Evolutionary conservation across 176 grass and related monocot genomes (phyloP).

Genomic region (Hordeum marinum): DNA sequence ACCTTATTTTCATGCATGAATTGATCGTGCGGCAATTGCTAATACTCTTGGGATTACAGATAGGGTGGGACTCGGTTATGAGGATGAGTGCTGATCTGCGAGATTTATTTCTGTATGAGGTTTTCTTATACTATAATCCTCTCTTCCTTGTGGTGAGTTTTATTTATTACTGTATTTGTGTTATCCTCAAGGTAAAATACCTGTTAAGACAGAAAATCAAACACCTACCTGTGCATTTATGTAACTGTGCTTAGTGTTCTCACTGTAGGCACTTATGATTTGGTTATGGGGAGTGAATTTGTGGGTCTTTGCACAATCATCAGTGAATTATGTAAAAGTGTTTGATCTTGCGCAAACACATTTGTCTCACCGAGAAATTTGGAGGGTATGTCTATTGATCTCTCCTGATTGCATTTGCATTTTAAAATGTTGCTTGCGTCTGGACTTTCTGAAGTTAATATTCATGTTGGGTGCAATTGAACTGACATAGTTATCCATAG

Average conservation of each 20-base stretch:
- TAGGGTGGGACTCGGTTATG: slow-evolving; percentile 94
- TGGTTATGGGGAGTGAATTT: slow-evolving; percentile 98
- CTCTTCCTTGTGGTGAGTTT: slow-evolving; percentile 89
- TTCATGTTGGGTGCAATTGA: neutral
- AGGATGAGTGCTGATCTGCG: slow-evolving; percentile 90
- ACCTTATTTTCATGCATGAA: neutral
- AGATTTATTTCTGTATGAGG: slow-evolving; percentile 93
- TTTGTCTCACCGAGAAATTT: slow-evolving; percentile 83
- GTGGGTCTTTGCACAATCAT: slow-evolving; percentile 93
- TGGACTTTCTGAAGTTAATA: neutral
- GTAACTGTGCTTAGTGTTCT: slow-evolving; percentile 24
- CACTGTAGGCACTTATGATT: slow-evolving; percentile 81
- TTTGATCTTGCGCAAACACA: slow-evolving; percentile 94
- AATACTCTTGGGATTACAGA: slow-evolving; percentile 41
- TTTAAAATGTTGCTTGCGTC: neutral
- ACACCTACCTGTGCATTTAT: neutral
- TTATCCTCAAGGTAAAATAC: neutral
- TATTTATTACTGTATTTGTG: neutral
- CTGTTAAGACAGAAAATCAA: slow-evolving; percentile 5
- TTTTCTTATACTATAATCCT: slow-evolving; percentile 96
- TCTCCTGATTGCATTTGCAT: neutral
- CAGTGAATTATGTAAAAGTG: slow-evolving; percentile 76
- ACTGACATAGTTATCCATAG: neutral
- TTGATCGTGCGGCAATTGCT: neutral
- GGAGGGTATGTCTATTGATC: slow-evolving; percentile 63